A percentile compares a stretch with the other conserved stretches of the same genome.
Conservation (phyloP, 2,329 filamentous ascomycete genomes). For the Graphilbum ipis-grandicollis region DNA sequence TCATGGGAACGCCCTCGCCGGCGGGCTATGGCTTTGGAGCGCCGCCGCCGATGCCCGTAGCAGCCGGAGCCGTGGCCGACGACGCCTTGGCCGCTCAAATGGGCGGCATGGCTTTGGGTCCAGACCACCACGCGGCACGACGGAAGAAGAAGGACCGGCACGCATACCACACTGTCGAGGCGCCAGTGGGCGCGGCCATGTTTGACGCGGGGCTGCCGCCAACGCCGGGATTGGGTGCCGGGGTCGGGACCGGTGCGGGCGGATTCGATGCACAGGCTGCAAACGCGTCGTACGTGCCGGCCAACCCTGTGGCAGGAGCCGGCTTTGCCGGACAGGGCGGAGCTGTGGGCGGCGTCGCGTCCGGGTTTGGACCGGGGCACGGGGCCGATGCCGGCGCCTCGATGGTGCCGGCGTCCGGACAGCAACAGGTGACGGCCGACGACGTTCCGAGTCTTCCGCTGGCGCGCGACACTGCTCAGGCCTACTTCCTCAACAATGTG, state of each 20-base stretch:
- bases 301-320: conserved; percentile 20
- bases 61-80: conserved; percentile 15
- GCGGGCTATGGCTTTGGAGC: conserved; percentile 11
- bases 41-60: conserved; percentile 13
- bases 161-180: conserved; percentile 75
- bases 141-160: conserved; percentile 91
- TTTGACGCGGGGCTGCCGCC: no score
- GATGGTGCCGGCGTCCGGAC: conserved; percentile 41
- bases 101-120: conserved; percentile 55
- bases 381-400: conserved; percentile 21
- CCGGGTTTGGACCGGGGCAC: conserved; percentile 24
- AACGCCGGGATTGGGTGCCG: no score
- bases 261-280: conserved; percentile 43
- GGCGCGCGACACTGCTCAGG: conserved; percentile 66
- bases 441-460: conserved; percentile 82
- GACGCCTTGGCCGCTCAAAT: conserved; percentile 53
- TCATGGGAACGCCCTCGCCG: conserved; percentile 12
- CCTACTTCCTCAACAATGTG: conserved; percentile 70
- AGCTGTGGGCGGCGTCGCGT: conserved; percentile 33
- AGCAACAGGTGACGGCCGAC: conserved; percentile 70
- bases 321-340: conserved; percentile 25
- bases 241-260: no score
- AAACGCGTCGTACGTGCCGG: conserved; percentile 32
- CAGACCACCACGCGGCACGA: conserved; percentile 31
- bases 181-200: conserved; percentile 48